These are phyloP conservation scores for Cutaneotrichosporon curvatum DNA, from an alignment of 1,284 basidiomycete species.

Conservation along the genomic window DNA sequence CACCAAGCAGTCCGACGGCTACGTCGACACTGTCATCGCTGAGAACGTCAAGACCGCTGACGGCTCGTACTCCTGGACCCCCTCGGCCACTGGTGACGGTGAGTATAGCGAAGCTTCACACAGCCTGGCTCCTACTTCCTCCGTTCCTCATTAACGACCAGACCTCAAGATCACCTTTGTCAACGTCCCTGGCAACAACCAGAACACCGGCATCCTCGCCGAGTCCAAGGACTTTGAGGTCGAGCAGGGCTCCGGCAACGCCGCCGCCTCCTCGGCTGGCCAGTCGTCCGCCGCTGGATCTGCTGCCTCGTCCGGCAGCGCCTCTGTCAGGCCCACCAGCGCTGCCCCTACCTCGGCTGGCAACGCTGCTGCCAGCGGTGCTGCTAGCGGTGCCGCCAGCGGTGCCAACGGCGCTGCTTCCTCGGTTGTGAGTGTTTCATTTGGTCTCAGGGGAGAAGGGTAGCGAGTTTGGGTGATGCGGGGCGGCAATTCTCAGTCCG, in stretches of 20 bases:
- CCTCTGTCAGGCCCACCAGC: not conserved
- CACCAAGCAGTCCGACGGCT: constrained; percentile 14
- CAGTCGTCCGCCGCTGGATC: not conserved
- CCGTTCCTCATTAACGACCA: not conserved
- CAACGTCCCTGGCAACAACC: not conserved
- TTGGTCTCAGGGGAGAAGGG: too few species aligned
- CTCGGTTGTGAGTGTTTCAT: not conserved
- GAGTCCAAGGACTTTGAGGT: constrained; percentile 36
- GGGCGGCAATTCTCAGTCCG: too few species aligned
- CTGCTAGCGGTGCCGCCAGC: not conserved
- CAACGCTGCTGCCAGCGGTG: not conserved
- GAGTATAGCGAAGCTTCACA: not conserved
- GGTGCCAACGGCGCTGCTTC: not conserved
- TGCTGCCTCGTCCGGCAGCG: not conserved
- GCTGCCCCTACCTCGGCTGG: not conserved
- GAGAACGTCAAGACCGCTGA: constrained; percentile 25
- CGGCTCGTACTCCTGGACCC: constrained; percentile 33
- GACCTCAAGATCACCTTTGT: constrained; percentile 23
- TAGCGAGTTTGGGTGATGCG: too few species aligned
- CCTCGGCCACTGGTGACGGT: constrained; percentile 19
- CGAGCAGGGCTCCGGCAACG: constrained; percentile 14
- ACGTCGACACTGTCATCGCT: constrained; percentile 39
- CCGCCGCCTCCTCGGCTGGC: not conserved
- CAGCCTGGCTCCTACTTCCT: too few species aligned
- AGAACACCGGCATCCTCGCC: constrained; percentile 32